These are phyloP conservation scores for Microdochium bolleyi DNA, from an alignment of 2,329 filamentous ascomycete genomes.

Conservation along the genomic window DNA sequence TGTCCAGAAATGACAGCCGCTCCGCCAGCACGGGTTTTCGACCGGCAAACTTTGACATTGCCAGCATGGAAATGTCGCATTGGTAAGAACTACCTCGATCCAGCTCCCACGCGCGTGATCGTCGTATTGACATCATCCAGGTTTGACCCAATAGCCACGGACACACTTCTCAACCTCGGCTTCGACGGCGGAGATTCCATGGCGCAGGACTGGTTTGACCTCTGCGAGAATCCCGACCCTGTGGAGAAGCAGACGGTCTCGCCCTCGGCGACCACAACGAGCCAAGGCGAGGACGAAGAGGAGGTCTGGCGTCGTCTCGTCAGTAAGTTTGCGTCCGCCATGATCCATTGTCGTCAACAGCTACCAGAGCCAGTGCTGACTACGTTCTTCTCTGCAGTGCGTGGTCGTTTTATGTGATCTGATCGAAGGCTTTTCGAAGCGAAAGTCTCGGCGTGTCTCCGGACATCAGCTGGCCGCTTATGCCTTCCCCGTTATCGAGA, in stretches of 20 bases:
- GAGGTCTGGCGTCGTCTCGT: constrained; percentile 23
- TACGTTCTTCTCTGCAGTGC: neutral
- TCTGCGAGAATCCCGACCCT: constrained; percentile 24
- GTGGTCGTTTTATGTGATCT: neutral
- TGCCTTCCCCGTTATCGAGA: too few species aligned
- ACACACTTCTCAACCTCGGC: constrained; percentile 22
- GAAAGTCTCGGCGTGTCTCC: neutral
- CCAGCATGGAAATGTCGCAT: constrained; percentile 5
- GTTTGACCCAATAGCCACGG: constrained; percentile 20
- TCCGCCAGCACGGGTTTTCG: neutral
- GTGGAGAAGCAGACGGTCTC: constrained; percentile 10
- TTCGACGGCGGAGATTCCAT: constrained; percentile 22
- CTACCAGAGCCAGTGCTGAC: neutral
- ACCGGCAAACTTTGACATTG: neutral
- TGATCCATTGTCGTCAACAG: neutral
- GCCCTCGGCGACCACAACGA: constrained; percentile 11
- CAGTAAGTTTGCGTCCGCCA: constrained; percentile 1
- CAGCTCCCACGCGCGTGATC: constrained; percentile 1
- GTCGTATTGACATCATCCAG: constrained; percentile 8
- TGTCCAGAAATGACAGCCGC: neutral
- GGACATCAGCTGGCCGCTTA: too few species aligned
- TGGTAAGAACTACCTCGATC: constrained; percentile 11
- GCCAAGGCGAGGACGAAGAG: constrained; percentile 23
- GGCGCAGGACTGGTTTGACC: constrained; percentile 21
- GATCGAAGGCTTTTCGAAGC: neutral